phyloP scores from a whole-genome alignment of 208 protist genomes.

The Strigomonas galati region DNA sequence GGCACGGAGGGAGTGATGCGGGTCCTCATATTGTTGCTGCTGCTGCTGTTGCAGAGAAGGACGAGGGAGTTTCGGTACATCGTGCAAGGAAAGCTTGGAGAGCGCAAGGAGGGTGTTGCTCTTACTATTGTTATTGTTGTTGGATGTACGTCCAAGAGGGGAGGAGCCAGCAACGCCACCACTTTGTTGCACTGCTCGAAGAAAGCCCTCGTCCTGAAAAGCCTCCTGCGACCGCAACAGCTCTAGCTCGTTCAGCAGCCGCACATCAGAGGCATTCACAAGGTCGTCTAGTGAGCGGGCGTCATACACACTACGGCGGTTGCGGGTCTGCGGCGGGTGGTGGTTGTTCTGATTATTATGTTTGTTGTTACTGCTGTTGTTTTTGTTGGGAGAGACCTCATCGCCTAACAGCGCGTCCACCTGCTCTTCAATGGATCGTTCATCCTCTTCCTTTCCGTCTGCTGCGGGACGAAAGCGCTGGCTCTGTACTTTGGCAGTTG shows the following conservation, averaged over 20 bases:
- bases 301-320: constrained; percentile 12
- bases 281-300: constrained; percentile 30
- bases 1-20: not conserved
- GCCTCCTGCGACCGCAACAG: constrained; percentile 37
- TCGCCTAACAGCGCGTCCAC: constrained; percentile 8
- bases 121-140: too few relatives aligned
- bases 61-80: too few relatives aligned
- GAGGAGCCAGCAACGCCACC: too few relatives aligned
- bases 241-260: constrained; percentile 67
- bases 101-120: too few relatives aligned
- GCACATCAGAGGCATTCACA: constrained; percentile 49
- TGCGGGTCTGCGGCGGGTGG: not conserved
- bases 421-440: constrained; percentile 19
- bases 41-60: not conserved
- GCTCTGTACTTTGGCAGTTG: constrained; percentile 1
- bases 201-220: too few relatives aligned
- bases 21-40: not conserved
- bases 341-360: not conserved
- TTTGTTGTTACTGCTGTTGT: too few relatives aligned
- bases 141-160: too few relatives aligned
- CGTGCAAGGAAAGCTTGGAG: too few relatives aligned
- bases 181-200: too few relatives aligned
- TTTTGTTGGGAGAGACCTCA: not conserved
- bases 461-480: constrained; percentile 22
- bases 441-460: constrained; percentile 36